Evolutionary conservation across 2,329 filamentous ascomycete genomes (phyloP).

Genomic region (Raffaelea deltoideospora): DNA sequence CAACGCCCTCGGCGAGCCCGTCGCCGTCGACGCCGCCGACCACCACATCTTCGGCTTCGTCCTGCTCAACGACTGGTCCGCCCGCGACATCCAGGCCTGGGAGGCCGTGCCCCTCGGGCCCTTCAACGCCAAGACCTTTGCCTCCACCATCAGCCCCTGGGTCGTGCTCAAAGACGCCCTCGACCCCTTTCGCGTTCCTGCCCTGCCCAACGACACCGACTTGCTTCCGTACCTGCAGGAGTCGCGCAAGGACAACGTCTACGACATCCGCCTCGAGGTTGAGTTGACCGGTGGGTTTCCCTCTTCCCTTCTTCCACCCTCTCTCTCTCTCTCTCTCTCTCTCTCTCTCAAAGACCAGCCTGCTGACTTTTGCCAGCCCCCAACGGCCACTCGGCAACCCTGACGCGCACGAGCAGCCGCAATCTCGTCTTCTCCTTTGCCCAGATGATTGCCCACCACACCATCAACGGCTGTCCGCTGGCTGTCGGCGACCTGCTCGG

Average conservation of each 20-base stretch:
- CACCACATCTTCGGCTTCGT: constrained; percentile 66
- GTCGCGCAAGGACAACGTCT: not conserved
- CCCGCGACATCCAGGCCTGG: constrained; percentile 69
- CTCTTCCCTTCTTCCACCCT: not conserved
- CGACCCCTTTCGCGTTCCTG: constrained; percentile 31
- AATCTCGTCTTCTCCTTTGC: constrained; percentile 63
- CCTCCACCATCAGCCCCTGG: constrained; percentile 64
- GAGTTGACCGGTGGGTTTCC: not conserved
- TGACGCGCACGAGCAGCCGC: constrained; percentile 44
- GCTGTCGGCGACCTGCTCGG: constrained; percentile 61
- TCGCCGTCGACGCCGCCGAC: constrained; percentile 49
- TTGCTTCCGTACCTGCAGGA: constrained; percentile 40
- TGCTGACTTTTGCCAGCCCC: constrained; percentile 16
- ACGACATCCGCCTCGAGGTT: not conserved
- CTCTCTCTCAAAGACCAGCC: too few species aligned
- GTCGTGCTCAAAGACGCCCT: constrained; percentile 63
- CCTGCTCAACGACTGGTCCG: constrained; percentile 78
- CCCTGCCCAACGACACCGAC: constrained; percentile 17
- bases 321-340: not conserved
- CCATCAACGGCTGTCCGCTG: constrained; percentile 61
- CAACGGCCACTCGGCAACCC: constrained; percentile 35
- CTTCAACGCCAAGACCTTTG: constrained; percentile 76
- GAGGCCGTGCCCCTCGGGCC: constrained; percentile 72
- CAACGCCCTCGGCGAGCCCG: constrained; percentile 48
- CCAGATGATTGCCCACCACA: constrained; percentile 74